Conservation (phyloP, 2,329 filamentous ascomycete genomes). For the Fusarium piperis region DNA sequence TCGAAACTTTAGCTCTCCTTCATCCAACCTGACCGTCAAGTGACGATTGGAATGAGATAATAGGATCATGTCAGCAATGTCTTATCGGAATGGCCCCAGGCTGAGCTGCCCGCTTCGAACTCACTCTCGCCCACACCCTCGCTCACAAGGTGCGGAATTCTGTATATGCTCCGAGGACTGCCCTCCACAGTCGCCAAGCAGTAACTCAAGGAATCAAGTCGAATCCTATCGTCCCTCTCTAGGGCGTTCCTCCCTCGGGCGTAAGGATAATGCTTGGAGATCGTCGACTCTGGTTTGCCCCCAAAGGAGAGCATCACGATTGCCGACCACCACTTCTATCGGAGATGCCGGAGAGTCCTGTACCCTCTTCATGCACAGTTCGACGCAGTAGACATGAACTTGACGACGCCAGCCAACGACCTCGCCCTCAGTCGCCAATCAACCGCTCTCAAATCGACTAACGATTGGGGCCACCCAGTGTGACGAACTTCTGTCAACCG, state of each 20-base stretch:
- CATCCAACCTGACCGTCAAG: constrained; percentile 5
- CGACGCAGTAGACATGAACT: background rate
- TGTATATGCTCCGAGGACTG: background rate
- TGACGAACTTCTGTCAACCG: background rate
- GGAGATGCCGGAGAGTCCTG: background rate
- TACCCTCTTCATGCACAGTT: background rate
- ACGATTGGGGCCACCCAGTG: background rate
- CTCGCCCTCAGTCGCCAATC: background rate
- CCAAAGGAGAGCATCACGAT: background rate
- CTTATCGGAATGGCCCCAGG: background rate
- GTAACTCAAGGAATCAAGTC: background rate
- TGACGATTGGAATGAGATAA: background rate
- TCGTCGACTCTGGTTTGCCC: background rate
- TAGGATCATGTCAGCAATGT: background rate
- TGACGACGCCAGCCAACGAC: background rate
- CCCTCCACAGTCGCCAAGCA: background rate
- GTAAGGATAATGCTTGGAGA: background rate
- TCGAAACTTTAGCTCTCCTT: background rate
- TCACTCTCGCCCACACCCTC: background rate
- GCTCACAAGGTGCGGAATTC: background rate
- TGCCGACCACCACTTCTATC: background rate
- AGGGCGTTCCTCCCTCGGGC: background rate
- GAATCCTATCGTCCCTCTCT: background rate
- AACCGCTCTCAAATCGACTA: background rate
- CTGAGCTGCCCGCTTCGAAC: background rate